Conservation (phyloP, 768 basidiomycete species). For the Lentinula raphanica region DNA sequence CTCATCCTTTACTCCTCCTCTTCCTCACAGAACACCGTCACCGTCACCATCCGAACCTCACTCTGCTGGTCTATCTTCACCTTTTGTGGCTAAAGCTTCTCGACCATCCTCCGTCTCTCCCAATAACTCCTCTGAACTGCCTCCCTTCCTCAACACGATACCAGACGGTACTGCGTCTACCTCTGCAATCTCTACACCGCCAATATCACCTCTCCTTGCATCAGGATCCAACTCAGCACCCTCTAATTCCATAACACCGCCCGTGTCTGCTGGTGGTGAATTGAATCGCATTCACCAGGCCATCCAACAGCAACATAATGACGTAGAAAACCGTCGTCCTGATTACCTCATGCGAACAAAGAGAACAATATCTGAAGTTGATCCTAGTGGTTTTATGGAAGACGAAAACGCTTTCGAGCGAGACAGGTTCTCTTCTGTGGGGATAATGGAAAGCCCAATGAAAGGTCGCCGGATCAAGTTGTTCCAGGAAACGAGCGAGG, state of each 20-base stretch:
- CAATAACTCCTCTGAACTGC: constrained; percentile 11
- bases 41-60: constrained; percentile 9
- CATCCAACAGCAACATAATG: constrained; percentile 44
- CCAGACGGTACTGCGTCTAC: constrained; percentile 10
- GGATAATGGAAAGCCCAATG: constrained; percentile 63
- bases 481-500: constrained; percentile 79
- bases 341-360: constrained; percentile 66
- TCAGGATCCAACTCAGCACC: neutral
- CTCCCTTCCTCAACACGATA: constrained; percentile 8
- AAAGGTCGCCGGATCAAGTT: constrained; percentile 71
- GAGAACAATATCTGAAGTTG: constrained; percentile 38
- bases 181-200: constrained; percentile 18
- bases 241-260: constrained; percentile 13
- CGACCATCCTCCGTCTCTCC: constrained; percentile 13
- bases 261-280: constrained; percentile 42
- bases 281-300: constrained; percentile 55
- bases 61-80: constrained; percentile 17
- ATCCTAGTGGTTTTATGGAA: constrained; percentile 29
- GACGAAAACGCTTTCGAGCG: constrained; percentile 27
- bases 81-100: constrained; percentile 20
- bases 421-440: constrained; percentile 31
- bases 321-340: constrained; percentile 60
- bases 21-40: constrained; percentile 2
- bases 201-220: constrained; percentile 21
- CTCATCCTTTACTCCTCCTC: neutral